Evolutionary conservation across 2,329 filamentous ascomycete species (phyloP).

Genomic region (Epicoccum sorghinum): DNA sequence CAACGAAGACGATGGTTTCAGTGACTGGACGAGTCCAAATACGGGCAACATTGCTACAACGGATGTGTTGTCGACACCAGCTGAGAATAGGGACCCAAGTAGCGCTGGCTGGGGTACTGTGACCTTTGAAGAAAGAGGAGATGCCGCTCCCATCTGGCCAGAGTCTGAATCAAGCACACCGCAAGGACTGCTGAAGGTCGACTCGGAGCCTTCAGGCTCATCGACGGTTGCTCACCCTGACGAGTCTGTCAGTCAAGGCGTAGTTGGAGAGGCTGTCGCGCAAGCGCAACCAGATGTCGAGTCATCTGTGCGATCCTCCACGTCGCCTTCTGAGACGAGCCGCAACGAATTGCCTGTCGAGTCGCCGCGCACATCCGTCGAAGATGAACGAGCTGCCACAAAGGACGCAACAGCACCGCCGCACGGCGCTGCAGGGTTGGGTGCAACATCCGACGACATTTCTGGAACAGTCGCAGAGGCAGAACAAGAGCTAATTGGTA

Average conservation of each 20-base stretch:
- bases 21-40: slow-evolving; percentile 34
- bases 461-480: no score
- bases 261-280: slow-evolving; percentile 20
- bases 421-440: no score
- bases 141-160: slow-evolving; percentile 19
- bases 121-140: background rate
- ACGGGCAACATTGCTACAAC: slow-evolving; percentile 1
- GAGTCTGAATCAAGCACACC: slow-evolving; percentile 14
- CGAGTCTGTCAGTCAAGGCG: slow-evolving; percentile 22
- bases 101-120: slow-evolving; percentile 16
- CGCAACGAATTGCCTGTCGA: slow-evolving; percentile 37
- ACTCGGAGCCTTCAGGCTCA: slow-evolving; percentile 41
- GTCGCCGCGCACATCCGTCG: slow-evolving; percentile 47
- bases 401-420: background rate
- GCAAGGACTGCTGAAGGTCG: slow-evolving; percentile 22
- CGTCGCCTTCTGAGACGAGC: slow-evolving; percentile 45
- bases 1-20: slow-evolving; percentile 36
- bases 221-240: slow-evolving; percentile 31
- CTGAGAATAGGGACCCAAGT: background rate
- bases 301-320: slow-evolving; percentile 43
- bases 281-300: slow-evolving; percentile 33
- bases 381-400: slow-evolving; percentile 34
- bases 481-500: no score
- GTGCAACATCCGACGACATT: no score
- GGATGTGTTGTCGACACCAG: background rate